Evolutionary conservation across 495 filamentous ascomycete genomes (phyloP), one percentile per base, ranked within the genome.

Genomic region (Penicillium roqueforti): DNA sequence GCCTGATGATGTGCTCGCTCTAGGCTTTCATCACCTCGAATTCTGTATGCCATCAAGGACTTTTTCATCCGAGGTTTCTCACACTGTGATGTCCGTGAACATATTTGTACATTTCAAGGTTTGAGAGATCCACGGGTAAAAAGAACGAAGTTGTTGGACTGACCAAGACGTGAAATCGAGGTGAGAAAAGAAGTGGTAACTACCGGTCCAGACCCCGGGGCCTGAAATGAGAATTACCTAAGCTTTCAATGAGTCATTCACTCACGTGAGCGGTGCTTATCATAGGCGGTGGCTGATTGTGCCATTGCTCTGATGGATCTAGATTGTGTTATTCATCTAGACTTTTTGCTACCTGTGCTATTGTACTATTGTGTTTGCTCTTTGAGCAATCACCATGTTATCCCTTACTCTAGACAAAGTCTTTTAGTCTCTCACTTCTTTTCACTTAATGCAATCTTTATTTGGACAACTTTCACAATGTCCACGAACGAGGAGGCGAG

Each of bases 401-500:
- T 23, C 13, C 39, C 18, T 44, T 38, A 13, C 26, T 3, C 4
- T 20, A 25, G n/a, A 25, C 31, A 32, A 18, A 28, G 9, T 26
- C 11, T 13, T 37, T 46, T 51, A 46, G 32, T 53, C 51, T 53
- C 48, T 57, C 57, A 48, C 34, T 54, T 39, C 4, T 16, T 11
- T 13, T 50, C 8, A 31, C 8, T 20, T n/a, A 42, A 37, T 53
- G 45, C 25, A 36, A 52, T 47, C 29, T 44, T 22, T 53, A 38
- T 20, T 32, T 43, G 28, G 3, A 43, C 23, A n/a, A 11, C 36
- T 36, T 36, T 16, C 23, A 45, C 18, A 18, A 60, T 60, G 57
- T 38, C 54, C n/a, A 47, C 57, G 36, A 41, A 22, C 23, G 42
- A 59, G 14, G 88, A 90, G 63, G 80, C 81, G 13, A 76, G 76